Conservation (phyloP, 179 eudicot genomes). For the Gypsophila paniculata region DNA sequence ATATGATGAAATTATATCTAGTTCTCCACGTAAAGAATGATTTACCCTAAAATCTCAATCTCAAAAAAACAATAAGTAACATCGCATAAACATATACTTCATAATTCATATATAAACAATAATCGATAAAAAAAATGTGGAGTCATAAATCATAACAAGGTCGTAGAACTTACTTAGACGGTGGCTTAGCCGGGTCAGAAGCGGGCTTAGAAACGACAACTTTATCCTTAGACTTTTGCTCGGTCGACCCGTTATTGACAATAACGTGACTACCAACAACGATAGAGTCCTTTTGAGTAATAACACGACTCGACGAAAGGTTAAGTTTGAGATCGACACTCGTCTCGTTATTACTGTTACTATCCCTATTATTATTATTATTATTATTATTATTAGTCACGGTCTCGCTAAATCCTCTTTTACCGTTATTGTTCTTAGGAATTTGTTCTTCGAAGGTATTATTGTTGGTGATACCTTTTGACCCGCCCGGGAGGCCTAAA, state of each 20-base stretch:
- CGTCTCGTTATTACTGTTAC: background rate
- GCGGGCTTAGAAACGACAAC: slow-evolving; percentile 13
- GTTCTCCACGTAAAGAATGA: too few species aligned
- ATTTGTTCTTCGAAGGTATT: background rate
- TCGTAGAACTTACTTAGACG: slow-evolving; percentile 58
- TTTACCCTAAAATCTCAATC: too few species aligned
- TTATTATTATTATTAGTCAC: background rate
- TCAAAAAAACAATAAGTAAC: too few species aligned
- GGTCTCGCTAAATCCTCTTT: slow-evolving; percentile 66
- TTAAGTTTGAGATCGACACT: slow-evolving; percentile 64
- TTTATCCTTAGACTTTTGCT: slow-evolving; percentile 35
- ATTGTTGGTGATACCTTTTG: background rate
- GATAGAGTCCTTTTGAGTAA: slow-evolving; percentile 11
- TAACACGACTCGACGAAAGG: slow-evolving; percentile 25
- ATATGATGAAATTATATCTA: too few species aligned
- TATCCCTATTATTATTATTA: too few species aligned
- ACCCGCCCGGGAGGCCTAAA: slow-evolving; percentile 65
- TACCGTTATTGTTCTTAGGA: slow-evolving; percentile 38
- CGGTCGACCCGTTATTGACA: slow-evolving; percentile 3
- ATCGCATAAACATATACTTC: too few species aligned
- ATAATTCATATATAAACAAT: too few species aligned
- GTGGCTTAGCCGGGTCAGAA: slow-evolving; percentile 60
- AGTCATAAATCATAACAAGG: background rate
- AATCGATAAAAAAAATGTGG: too few species aligned
- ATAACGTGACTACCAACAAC: background rate